These are phyloP conservation scores for Nemania sp. DNA, from an alignment of 2,329 filamentous ascomycete species.

Conservation along the genomic window DNA sequence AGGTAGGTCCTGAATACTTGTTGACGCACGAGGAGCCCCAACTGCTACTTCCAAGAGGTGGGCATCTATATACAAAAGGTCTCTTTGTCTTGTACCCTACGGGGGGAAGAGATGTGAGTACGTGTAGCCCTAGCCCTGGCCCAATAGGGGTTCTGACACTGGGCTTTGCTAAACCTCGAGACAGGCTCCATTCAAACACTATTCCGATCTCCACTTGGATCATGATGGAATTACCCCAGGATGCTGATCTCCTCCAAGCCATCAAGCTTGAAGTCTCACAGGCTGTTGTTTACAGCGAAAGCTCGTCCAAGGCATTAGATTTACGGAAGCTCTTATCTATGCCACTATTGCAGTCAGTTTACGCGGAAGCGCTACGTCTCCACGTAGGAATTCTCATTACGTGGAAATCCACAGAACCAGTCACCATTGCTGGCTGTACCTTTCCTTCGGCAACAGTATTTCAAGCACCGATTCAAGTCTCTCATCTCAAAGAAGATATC, in stretches of 20 bases:
- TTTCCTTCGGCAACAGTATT: background rate
- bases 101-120: too few relatives aligned
- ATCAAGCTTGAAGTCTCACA: background rate
- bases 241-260: background rate
- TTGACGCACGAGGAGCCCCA: too few relatives aligned
- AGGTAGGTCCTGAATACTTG: too few relatives aligned
- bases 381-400: background rate
- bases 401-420: background rate
- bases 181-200: constrained; percentile 8
- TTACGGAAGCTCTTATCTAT: background rate
- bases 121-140: too few relatives aligned
- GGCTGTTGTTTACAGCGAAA: too few relatives aligned
- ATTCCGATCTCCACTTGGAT: constrained; percentile 9
- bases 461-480: background rate
- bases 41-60: too few relatives aligned
- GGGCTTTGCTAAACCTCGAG: too few relatives aligned
- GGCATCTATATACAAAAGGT: too few relatives aligned
- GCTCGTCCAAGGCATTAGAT: too few relatives aligned
- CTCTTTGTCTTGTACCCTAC: too few relatives aligned
- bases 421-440: background rate
- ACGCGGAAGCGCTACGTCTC: background rate
- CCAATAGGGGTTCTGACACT: too few relatives aligned
- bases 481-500: background rate
- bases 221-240: background rate
- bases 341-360: constrained; percentile 7